A percentile compares a stretch with the other conserved stretches of the same genome.
Evolutionary conservation across 208 protist species (phyloP).

Genomic region (Acanthamoeba sp.): DNA sequence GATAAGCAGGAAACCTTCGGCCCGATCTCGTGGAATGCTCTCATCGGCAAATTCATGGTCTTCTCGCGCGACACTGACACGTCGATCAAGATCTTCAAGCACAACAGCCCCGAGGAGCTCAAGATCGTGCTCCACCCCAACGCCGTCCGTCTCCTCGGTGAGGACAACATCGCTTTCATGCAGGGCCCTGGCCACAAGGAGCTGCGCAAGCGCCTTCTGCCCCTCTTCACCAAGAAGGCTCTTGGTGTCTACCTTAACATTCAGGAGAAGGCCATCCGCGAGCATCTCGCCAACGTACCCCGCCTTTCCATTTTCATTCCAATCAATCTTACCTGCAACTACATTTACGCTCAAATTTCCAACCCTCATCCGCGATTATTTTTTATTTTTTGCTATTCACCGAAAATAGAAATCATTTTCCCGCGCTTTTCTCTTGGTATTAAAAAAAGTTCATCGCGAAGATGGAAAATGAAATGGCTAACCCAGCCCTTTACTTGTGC

Average conservation of each 20-base stretch:
- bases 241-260: conserved; percentile 85
- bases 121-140: conserved; percentile 77
- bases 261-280: conserved; percentile 80
- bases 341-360: too few relatives aligned
- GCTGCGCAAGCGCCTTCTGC: conserved; percentile 85
- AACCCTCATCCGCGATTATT: too few relatives aligned
- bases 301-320: not conserved
- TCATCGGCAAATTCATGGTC: conserved; percentile 82
- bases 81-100: conserved; percentile 70
- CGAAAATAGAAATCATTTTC: too few relatives aligned
- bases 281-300: conserved; percentile 76
- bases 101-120: conserved; percentile 74
- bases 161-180: conserved; percentile 86
- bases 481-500: too few relatives aligned
- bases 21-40: conserved; percentile 84
- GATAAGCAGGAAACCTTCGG: conserved; percentile 84
- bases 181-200: conserved; percentile 83
- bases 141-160: conserved; percentile 74
- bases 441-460: too few relatives aligned
- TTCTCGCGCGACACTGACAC: conserved; percentile 72
- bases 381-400: too few relatives aligned
- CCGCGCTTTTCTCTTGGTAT: too few relatives aligned
- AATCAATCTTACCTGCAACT: not conserved
- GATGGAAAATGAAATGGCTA: too few relatives aligned
- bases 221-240: conserved; percentile 85